Evolutionary conservation across 768 basidiomycete species (phyloP), one percentile per base, ranked within the genome.

Genomic region (Pholiota molesta): DNA sequence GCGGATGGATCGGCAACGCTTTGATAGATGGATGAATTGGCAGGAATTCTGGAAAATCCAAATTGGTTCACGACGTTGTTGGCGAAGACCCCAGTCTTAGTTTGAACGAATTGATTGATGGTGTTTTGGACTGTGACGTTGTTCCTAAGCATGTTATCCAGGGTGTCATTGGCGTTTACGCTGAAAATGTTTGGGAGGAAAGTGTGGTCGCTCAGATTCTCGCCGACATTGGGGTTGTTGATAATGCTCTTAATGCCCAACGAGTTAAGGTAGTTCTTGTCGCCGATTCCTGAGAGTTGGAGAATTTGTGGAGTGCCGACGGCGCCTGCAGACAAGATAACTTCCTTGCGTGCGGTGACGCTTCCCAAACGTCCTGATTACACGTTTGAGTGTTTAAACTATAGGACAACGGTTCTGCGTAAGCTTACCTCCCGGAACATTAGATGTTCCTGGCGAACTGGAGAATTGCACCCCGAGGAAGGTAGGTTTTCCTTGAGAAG

Each of bases 201-300:
- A n/a, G 70, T 57, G 53, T 81, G 79, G 61, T 82, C 83, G 49
- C 77, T 77, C 19, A 85, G 69, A 65, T 84, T 84, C 66, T 76
- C 74, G 1, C 82, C 82, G 19, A 83, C 81, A 8, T 73, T 74
- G 2, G 75, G 75, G 47, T 77, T 71, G 52, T 79, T 65, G 17
- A 81, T 66, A 53, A 79, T 52, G 10, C 73, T 66, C 10, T 52
- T 59, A 60, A 84, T 81, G 0, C 75, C 79, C 13, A 80, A 67
- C 0, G 68, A 56, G 1, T 61, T 49, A 8, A 85, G 75, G 17
- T 75, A 67, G 0, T 58, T 52, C 10, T 69, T 60, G 57, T 78
- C 75, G 5, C 83, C 84, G 57, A 84, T 80, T 13, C 74, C 74
- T 19, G 81, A 83, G 8, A 78, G 73, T 65, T 79, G 73, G 8